Conservation (phyloP, 345 rosid genomes). For the Melaleuca alternifolia region DNA sequence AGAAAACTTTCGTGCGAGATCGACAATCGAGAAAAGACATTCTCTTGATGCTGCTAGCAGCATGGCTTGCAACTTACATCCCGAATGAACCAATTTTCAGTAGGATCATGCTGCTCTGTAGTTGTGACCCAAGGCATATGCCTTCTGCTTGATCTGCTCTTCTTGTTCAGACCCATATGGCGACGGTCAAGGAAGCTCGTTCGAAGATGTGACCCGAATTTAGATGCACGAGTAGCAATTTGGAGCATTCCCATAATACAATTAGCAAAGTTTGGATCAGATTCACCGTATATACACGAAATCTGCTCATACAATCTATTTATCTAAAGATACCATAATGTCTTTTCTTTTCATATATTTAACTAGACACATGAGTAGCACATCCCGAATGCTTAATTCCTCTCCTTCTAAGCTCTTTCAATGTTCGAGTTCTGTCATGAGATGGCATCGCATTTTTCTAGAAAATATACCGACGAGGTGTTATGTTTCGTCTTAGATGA, state of each 20-base stretch:
- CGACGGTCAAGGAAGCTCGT: neutral
- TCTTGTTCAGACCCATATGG: neutral
- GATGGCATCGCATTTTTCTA: no score
- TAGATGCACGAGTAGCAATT: neutral
- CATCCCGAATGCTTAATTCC: no score
- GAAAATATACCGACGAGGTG: neutral
- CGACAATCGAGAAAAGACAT: neutral
- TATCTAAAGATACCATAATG: neutral
- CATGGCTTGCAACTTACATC: neutral
- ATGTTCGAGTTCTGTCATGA: no score
- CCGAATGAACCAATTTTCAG: neutral
- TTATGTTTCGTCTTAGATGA: neutral
- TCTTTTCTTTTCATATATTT: neutral
- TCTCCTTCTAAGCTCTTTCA: no score
- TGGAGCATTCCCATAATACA: neutral
- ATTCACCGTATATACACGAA: neutral
- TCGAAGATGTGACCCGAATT: neutral
- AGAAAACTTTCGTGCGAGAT: neutral
- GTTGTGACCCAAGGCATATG: neutral
- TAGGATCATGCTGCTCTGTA: neutral
- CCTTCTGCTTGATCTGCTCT: neutral
- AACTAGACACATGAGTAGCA: neutral
- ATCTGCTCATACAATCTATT: neutral
- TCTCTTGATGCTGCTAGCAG: neutral
- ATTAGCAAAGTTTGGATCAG: neutral